Evolutionary conservation across 2,329 filamentous ascomycete genomes (phyloP).

Genomic region (Aureobasidium sp.): DNA sequence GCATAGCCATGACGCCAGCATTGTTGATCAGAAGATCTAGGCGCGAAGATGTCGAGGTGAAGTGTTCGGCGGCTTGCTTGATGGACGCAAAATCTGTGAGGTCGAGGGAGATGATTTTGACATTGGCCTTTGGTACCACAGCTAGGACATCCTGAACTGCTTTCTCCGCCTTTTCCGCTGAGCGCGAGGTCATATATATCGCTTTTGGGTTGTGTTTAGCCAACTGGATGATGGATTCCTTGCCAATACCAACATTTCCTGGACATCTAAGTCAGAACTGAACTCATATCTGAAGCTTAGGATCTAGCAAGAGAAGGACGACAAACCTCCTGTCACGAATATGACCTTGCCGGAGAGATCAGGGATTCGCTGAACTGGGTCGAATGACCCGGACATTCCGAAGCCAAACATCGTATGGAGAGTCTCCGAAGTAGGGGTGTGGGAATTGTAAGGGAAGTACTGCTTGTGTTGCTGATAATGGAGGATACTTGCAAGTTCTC

Average conservation of each 20-base stretch:
- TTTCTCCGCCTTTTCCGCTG: slow-evolving; percentile 43
- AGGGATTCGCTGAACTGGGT: slow-evolving; percentile 43
- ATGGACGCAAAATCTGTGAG: slow-evolving; percentile 48
- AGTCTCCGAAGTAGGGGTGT: too few species aligned
- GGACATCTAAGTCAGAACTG: background rate
- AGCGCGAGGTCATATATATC: slow-evolving; percentile 55
- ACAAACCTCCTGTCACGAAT: slow-evolving; percentile 46
- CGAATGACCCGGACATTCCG: slow-evolving; percentile 29
- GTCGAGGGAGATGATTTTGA: slow-evolving; percentile 46
- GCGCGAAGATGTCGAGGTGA: slow-evolving; percentile 39
- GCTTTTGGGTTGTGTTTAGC: slow-evolving; percentile 47
- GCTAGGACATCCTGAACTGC: slow-evolving; percentile 46
- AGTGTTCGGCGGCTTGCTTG: slow-evolving; percentile 40
- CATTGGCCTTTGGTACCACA: slow-evolving; percentile 36
- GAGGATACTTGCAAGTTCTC: too few species aligned
- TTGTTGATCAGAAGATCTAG: slow-evolving; percentile 55
- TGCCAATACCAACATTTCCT: slow-evolving; percentile 55
- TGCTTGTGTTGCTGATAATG: too few species aligned
- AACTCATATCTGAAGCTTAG: background rate
- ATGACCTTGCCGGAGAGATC: slow-evolving; percentile 46
- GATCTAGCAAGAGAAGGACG: background rate
- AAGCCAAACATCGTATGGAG: slow-evolving; percentile 23
- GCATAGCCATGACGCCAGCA: slow-evolving; percentile 46
- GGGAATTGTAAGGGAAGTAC: too few species aligned
- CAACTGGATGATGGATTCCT: slow-evolving; percentile 49